Evolutionary conservation across 73 alveolate genomes (phyloP), one percentile per base, ranked within the genome.

Genomic region (Paramecium caudatum): DNA sequence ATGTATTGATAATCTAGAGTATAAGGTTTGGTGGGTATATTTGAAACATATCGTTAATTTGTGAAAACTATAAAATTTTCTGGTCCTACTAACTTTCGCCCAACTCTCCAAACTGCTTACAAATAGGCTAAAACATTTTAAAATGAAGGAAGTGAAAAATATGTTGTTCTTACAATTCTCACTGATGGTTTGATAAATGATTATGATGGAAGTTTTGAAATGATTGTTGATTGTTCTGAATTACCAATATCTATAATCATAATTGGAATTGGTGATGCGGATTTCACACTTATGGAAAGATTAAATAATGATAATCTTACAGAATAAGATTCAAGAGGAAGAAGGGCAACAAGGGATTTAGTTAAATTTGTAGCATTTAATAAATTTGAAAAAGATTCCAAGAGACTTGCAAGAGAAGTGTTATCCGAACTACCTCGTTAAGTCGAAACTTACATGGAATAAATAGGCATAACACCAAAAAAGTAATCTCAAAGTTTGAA

Each of bases 1-100:
- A 5, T 50, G 13, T 50, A 17, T 16, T 16, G 19, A 50, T 50
- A 17, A 5, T 17, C 17, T 50, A 50, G 49, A 61, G 97, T 96
- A 12, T 49, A 61, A 33, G 95, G 97, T 62, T 46, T 94, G 15
- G 47, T 70, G 48, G 97, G 98, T 23, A 86, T 97, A 3, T 13
- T 96, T 47, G 65, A 61, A 15, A 47, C 90, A 0, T 97, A 97
- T 90, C 90, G 97, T 62, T 33, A 82, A 39, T 55, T 94, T 34
- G 39, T 97, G 21, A 48, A 47, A 9, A 34, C 47, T 3, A 16
- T 36, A 49, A 27, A n/a, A n/a, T n/a, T n/a, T n/a, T n/a, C n/a
- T 4, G 87, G 87, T 8, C 87, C 87, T n/a, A 70, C 87, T 34
- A 33, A 32, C 13, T 70, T 70, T 49, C 5, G 63, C 37, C 87